Evolutionary conservation across 257 asterid species (phyloP), one percentile per base, ranked within the genome.

Genomic region (Jasminum sambac): DNA sequence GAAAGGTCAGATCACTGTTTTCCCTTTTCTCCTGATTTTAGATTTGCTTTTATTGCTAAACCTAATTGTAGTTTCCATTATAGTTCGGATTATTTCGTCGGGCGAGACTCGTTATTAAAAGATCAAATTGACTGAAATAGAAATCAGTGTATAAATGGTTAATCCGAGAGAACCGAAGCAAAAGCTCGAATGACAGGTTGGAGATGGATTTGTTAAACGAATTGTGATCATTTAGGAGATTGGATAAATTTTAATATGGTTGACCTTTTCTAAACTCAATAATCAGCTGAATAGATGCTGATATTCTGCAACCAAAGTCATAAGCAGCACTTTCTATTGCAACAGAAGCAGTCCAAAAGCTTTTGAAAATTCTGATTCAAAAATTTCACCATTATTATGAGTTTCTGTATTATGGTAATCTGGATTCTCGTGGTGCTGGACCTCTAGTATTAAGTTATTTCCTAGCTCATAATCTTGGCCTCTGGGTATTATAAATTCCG

Each of bases 1-100:
- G 98, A 78, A 92, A 92, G 95, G 98, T 92, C 74, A 52, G 71
- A 72, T 80, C 74, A 25, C 42, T 50, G 8, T 6, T 11, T 11
- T 63, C 6, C 19, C 6, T 34, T 64, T 63, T 5, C 50, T 1
- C 16, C 30, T 68, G 58, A 52, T 17, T 52, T 21, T 30, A 7
- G 26, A 17, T 52, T 52, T 41, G 16, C 11, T 0, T 41, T 41
- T 41, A 8, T 8, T 41, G 46, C 46, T 41, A 41, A 1, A 41
- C 8, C 14, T n/a, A n/a, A n/a, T n/a, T n/a, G n/a, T n/a, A n/a
- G 60, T 17, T 50, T 17, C 25, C 26, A 7, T 50, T 50, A 8
- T 50, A n/a, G 24, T 17, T 50, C 25, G 12, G 60, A 44, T 50
- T 50, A 17, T 16, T 1, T 50, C 5, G 17, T 23, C 17, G 13